phyloP scores from a whole-genome alignment of 805 yeast species.

The Hanseniaspora occidentalis region DNA sequence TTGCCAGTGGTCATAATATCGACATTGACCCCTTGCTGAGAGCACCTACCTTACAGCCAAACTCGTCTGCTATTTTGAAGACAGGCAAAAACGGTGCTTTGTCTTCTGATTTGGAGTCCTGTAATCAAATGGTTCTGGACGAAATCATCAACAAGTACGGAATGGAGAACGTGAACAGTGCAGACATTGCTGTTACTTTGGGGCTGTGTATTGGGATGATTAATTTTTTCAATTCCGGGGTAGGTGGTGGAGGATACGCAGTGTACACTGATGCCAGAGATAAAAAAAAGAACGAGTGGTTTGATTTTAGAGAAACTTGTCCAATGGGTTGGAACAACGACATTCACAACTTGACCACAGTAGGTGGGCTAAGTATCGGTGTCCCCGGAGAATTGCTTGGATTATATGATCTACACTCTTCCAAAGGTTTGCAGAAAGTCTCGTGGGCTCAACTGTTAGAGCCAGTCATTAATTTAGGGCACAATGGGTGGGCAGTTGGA shows the following conservation, averaged over 20 bases:
- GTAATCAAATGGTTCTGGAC: conserved; percentile 18
- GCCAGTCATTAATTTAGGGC: conserved; percentile 61
- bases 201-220: conserved; percentile 80
- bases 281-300: conserved; percentile 27
- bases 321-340: conserved; percentile 49
- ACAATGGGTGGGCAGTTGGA: conserved; percentile 49
- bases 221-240: conserved; percentile 74
- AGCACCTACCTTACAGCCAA: conserved; percentile 26
- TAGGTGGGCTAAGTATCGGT: conserved; percentile 83
- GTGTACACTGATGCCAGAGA: conserved; percentile 21
- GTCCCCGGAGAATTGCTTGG: conserved; percentile 91
- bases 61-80: conserved; percentile 12
- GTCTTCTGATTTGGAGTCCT: conserved; percentile 27
- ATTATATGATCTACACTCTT: conserved; percentile 42
- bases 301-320: conserved; percentile 86
- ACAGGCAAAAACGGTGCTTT: conserved; percentile 21
- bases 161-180: conserved; percentile 56
- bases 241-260: conserved; percentile 87
- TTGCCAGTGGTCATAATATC: conserved; percentile 22
- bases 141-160: conserved; percentile 19
- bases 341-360: conserved; percentile 53
- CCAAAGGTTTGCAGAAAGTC: conserved; percentile 60
- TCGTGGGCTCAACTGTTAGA: conserved; percentile 60
- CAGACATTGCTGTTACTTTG: conserved; percentile 85
- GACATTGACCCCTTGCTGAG: conserved; percentile 28